Conservation (phyloP, 2,329 filamentous ascomycete genomes). For the Rhinocladiella mackenziei region DNA sequence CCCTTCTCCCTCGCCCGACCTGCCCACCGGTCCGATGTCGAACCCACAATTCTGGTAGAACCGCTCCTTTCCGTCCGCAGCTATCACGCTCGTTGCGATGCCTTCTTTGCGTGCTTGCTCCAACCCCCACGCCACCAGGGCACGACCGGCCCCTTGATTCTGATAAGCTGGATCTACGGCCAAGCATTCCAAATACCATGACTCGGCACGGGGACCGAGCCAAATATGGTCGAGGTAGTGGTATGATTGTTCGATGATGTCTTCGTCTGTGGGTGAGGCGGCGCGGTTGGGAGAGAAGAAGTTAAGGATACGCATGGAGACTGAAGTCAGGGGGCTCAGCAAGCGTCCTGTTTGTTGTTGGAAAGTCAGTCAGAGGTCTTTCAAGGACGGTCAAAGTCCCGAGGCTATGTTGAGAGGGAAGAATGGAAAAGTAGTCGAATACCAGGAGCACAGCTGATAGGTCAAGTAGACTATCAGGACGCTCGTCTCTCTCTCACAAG, state of each 20-base stretch:
- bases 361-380: background rate
- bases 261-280: slow-evolving; percentile 15
- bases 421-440: too few relatives aligned
- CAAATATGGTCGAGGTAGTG: slow-evolving; percentile 30
- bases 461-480: too few relatives aligned
- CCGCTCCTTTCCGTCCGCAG: slow-evolving; percentile 38
- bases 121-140: slow-evolving; percentile 44
- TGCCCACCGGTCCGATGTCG: slow-evolving; percentile 26
- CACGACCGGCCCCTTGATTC: slow-evolving; percentile 36
- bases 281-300: slow-evolving; percentile 24
- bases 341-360: slow-evolving; percentile 23
- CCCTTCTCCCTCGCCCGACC: slow-evolving; percentile 23
- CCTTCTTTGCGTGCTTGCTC: slow-evolving; percentile 23
- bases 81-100: slow-evolving; percentile 37
- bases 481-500: too few relatives aligned
- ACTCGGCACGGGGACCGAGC: slow-evolving; percentile 34
- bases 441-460: too few relatives aligned
- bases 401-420: too few relatives aligned
- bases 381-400: too few relatives aligned
- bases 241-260: slow-evolving; percentile 22
- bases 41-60: slow-evolving; percentile 42
- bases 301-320: slow-evolving; percentile 35
- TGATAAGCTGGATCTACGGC: slow-evolving; percentile 38
- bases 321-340: slow-evolving; percentile 40
- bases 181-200: slow-evolving; percentile 30